Evolutionary conservation across 2,329 filamentous ascomycete genomes (phyloP).

Genomic region (Bertia moriformis): DNA sequence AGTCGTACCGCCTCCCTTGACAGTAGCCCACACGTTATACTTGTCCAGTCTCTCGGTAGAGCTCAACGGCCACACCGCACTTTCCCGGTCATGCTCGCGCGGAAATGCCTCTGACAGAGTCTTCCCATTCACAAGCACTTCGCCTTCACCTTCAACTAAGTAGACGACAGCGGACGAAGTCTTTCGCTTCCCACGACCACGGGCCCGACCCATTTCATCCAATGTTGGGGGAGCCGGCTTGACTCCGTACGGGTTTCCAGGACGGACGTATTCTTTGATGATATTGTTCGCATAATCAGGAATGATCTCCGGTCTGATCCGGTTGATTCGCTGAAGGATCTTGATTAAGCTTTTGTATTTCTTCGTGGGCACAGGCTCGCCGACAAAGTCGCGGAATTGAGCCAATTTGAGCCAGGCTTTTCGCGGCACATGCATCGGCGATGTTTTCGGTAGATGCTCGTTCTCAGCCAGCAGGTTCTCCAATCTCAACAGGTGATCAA

Average conservation of each 20-base stretch:
- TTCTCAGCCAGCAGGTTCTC: conserved; percentile 60
- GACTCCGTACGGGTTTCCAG: conserved; percentile 57
- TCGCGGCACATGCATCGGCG: conserved; percentile 50
- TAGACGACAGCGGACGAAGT: conserved; percentile 71
- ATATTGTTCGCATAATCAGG: conserved; percentile 53
- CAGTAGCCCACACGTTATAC: conserved; percentile 87
- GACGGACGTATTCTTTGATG: conserved; percentile 58
- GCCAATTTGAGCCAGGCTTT: conserved; percentile 69
- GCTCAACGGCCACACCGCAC: conserved; percentile 80
- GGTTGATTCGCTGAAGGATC: conserved; percentile 67
- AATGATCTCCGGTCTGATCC: conserved; percentile 66
- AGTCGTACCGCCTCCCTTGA: conserved; percentile 76
- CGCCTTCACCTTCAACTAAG: conserved; percentile 82
- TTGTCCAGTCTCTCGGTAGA: conserved; percentile 75
- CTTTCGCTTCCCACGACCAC: conserved; percentile 77
- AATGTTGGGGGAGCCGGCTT: conserved; percentile 47
- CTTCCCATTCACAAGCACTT: conserved; percentile 82
- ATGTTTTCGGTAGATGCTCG: conserved; percentile 55
- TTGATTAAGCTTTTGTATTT: conserved; percentile 67
- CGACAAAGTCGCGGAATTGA: conserved; percentile 58
- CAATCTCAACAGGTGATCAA: conserved; percentile 66
- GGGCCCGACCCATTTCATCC: conserved; percentile 64
- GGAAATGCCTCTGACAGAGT: conserved; percentile 70
- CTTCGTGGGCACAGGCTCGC: conserved; percentile 59
- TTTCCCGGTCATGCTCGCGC: conserved; percentile 84